Base-by-base conservation (phyloP, 1,139 yeast genomes). In the Blastobotrys raffinosifermentans region DNA sequence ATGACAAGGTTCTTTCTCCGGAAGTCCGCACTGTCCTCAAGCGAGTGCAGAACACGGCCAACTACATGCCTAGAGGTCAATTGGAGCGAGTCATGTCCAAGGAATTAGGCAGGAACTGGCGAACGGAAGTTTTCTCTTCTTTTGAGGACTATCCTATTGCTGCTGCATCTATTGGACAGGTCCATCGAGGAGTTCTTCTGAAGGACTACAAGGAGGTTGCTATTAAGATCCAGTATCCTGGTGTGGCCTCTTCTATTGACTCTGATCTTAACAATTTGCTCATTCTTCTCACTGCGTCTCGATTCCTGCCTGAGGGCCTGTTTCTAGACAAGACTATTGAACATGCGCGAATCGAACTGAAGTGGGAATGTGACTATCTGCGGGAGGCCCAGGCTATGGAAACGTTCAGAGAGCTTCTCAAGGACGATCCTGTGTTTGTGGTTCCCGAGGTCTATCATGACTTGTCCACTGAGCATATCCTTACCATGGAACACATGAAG, bases 111-210 rank as follows among this genome's bases (percentile, higher is more conserved):
- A 66, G 60, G 10, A 69, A 75, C 44, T 91, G 99, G 99, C 73
- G 87, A 46, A 60, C 66, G 9, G 70, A 78, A 26, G 58, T 67
- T 34, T 91, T 85, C 56, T 65, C 80, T 8, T 66, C 75, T 2
- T 91, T 93, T 62, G 86, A 86, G 40, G 94, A 84, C 50, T 71
- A 82, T 18, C 98, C 99, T 2, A 75, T 91, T 42, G 98, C 98
- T 1, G 97, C 98, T 3, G 98, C 98, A 1, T 85, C 96, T 3
- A 91, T 91, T 51, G 97, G 98, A 2, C 97, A 91, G 61, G 98
- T 91, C 3, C 98, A 91, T 61, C 72, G 70, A 32, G 98, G 95
- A 1, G 79, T 75, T 8, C 69, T 94, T 15, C 50, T 60, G 21
- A 68, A 63, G 8, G 60, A 60, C 23, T 72, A 75, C 45, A 64